Evolutionary conservation across 352 stramenopile genomes (phyloP).

Genomic region (Vaucheria bursata): DNA sequence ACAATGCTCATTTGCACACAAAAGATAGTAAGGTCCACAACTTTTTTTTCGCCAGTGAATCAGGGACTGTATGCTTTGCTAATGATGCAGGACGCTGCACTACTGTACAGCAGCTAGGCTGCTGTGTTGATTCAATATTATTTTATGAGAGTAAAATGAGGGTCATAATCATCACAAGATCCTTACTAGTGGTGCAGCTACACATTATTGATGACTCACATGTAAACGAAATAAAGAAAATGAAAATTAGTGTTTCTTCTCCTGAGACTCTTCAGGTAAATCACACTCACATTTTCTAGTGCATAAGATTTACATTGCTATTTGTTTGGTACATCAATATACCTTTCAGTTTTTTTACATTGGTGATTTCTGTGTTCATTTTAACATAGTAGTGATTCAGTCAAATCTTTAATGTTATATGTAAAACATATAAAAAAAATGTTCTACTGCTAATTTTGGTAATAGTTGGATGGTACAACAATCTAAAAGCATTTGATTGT

Average conservation of each 20-base stretch:
- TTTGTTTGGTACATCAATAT: too few relatives aligned
- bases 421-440: too few relatives aligned
- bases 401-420: too few relatives aligned
- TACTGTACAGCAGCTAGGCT: constrained; percentile 67
- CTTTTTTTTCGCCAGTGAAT: constrained; percentile 86
- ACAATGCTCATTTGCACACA: neutral
- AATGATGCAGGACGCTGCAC: constrained; percentile 82
- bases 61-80: constrained; percentile 73
- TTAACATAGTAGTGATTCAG: too few relatives aligned
- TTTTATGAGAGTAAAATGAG: constrained; percentile 52
- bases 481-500: too few relatives aligned
- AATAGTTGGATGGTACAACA: too few relatives aligned
- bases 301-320: too few relatives aligned
- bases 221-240: constrained; percentile 67
- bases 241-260: constrained; percentile 69
- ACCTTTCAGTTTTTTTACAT: too few relatives aligned
- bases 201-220: constrained; percentile 70
- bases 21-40: constrained; percentile 48
- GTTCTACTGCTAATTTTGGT: too few relatives aligned
- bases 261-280: constrained; percentile 23
- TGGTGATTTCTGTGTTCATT: too few relatives aligned
- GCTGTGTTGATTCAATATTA: constrained; percentile 75
- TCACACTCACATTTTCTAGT: neutral
- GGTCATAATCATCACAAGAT: constrained; percentile 77
- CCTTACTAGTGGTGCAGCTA: constrained; percentile 73